Evolutionary conservation across 331 rosid genomes (phyloP).

Genomic region (Malus hybrid): DNA sequence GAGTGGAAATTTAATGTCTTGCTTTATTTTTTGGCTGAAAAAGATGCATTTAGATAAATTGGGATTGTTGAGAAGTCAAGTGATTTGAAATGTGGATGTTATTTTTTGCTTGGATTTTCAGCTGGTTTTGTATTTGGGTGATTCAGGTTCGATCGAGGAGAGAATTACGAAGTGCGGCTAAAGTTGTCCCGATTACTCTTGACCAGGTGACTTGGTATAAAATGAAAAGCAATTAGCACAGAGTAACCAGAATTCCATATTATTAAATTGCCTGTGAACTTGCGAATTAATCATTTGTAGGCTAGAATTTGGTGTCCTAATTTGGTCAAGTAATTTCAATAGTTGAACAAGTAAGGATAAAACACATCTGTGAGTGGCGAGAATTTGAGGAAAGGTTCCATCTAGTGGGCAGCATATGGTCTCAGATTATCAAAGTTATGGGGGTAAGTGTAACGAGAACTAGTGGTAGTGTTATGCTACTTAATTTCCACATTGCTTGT

Average conservation of each 20-base stretch:
- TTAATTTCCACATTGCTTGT: not conserved
- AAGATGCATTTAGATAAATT: not conserved
- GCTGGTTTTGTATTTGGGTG: not conserved
- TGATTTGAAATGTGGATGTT: not conserved
- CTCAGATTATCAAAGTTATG: not conserved
- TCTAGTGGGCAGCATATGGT: not conserved
- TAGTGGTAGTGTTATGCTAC: not conserved
- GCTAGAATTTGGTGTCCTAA: not conserved
- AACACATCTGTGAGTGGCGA: not conserved
- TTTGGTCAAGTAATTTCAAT: not conserved
- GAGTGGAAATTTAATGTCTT: not conserved
- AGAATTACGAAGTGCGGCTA: conserved; percentile 57
- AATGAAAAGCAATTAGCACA: not conserved
- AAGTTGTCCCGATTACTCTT: conserved; percentile 79
- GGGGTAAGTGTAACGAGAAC: not conserved
- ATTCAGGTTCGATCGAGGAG: conserved; percentile 69
- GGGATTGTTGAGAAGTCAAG: not conserved
- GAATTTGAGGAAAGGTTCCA: not conserved
- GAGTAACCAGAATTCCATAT: not conserved
- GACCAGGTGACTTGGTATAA: conserved; percentile 56
- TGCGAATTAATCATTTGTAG: not conserved
- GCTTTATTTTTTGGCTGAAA: not conserved
- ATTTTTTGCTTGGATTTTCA: not conserved
- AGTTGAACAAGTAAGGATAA: not conserved
- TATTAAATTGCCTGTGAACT: not conserved